Conservation (phyloP, 257 asterid genomes). For the Mentha longifolia region DNA sequence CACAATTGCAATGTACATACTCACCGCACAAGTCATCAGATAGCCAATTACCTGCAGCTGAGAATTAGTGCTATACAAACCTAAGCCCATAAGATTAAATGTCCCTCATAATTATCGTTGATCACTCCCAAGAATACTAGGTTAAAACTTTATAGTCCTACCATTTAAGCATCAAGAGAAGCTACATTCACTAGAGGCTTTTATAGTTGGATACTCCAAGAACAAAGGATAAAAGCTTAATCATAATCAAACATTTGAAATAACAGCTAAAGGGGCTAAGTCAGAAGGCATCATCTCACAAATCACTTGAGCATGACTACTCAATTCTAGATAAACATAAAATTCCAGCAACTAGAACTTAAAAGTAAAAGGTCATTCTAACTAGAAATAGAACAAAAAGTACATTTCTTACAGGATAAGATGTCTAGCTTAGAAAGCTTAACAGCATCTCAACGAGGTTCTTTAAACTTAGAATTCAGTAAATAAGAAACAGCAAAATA, state of each 20-base stretch:
- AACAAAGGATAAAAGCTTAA: neutral
- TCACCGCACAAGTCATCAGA: constrained; percentile 19
- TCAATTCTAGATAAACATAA: constrained; percentile 26
- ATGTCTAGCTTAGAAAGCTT: constrained; percentile 47
- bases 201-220: constrained; percentile 11
- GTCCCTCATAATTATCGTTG: neutral
- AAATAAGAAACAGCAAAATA: constrained; percentile 33
- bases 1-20: constrained; percentile 19
- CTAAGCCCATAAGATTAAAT: neutral
- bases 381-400: constrained; percentile 29
- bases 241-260: neutral
- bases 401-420: constrained; percentile 40
- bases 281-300: constrained; percentile 22
- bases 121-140: neutral
- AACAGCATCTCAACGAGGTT: constrained; percentile 31
- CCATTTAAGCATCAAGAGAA: neutral
- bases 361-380: constrained; percentile 35
- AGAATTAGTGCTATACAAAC: neutral
- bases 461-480: constrained; percentile 35
- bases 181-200: constrained; percentile 20
- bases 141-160: neutral
- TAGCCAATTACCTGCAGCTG: neutral
- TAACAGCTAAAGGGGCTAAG: constrained; percentile 26
- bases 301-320: constrained; percentile 19
- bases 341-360: constrained; percentile 23